Evolutionary conservation across 805 yeast species (phyloP), one percentile per base, ranked within the genome.

Genomic region (Yarrowia deformans): DNA sequence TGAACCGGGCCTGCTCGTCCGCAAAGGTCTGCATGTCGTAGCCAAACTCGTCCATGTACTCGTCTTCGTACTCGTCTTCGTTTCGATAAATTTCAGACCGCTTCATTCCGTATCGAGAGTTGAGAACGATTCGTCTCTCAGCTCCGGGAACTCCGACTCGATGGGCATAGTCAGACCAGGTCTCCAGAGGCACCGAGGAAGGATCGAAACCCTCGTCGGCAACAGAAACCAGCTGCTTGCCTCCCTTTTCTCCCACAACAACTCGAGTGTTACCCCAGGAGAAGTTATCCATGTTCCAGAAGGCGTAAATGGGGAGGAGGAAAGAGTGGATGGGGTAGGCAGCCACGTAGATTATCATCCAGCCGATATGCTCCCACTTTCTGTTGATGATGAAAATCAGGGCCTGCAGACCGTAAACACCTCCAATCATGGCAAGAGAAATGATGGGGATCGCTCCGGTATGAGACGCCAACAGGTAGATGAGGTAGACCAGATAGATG

Each of bases 241-340:
- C 87, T 71, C 83, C 84, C 71, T 81, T 82, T 64, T 83, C 88
- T 19, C 85, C 88, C 8, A 82, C 81, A 39, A 86, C 85, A 16
- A 82, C 77, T 76, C 90, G 83, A 9, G 90, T 86, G 71, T 85
- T 87, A 74, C 90, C 90, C 90, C 90, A 86, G 71, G 85, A 78
- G 76, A 86, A 86, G 75, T 86, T 86, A 73, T 86, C 90, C 80
- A 85, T 86, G 72, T 87, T 84, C 90, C 90, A 86, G 78, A 81
- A 86, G 3, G 89, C 83, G 75, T 86, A 86, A 52, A 82, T 78
- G 6, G 90, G 90, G 70, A 86, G 80, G 34, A 86, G 83, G 75
- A 86, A 85, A 72, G 87, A 86, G 82, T 88, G 87, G 71, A 86
- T 78, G 10, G 89, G 89, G 73, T 85, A 85, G 2, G 89, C 90